Evolutionary conservation across 2,329 filamentous ascomycete species (phyloP).

Genomic region (Verticillium nubilum): DNA sequence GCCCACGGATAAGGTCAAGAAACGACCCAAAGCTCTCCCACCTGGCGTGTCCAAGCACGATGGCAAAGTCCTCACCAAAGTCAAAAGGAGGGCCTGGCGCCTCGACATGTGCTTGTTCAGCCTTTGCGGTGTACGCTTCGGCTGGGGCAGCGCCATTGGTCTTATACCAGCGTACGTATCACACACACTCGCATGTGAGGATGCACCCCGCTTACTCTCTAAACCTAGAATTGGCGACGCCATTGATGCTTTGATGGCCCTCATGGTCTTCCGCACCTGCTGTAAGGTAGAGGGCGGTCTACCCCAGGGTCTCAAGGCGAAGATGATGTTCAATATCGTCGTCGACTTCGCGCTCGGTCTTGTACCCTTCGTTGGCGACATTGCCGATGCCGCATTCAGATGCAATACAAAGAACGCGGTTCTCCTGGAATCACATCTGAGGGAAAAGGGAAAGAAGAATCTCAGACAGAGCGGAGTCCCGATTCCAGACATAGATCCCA

Average conservation of each 20-base stretch:
- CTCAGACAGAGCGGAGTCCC: slow-evolving; percentile 40
- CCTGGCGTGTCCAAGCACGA: slow-evolving; percentile 80
- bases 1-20: slow-evolving; percentile 68
- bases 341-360: slow-evolving; percentile 71
- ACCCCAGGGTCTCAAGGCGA: slow-evolving; percentile 49
- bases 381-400: slow-evolving; percentile 67
- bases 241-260: slow-evolving; percentile 66
- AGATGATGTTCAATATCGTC: slow-evolving; percentile 77
- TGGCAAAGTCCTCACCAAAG: slow-evolving; percentile 73
- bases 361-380: slow-evolving; percentile 70
- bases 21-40: slow-evolving; percentile 78
- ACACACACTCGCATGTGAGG: neutral
- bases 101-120: slow-evolving; percentile 83
- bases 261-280: slow-evolving; percentile 70
- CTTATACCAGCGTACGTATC: slow-evolving; percentile 69
- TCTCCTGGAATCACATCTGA: slow-evolving; percentile 61
- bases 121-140: slow-evolving; percentile 75
- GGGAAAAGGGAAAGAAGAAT: slow-evolving; percentile 59
- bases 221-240: slow-evolving; percentile 63
- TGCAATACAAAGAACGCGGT: slow-evolving; percentile 74
- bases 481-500: slow-evolving; percentile 43
- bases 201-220: neutral
- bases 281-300: slow-evolving; percentile 72
- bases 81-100: slow-evolving; percentile 78
- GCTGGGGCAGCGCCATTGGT: slow-evolving; percentile 83